Conservation (phyloP, 164 flowering plant genomes). For the Magnolia changhungtana region DNA sequence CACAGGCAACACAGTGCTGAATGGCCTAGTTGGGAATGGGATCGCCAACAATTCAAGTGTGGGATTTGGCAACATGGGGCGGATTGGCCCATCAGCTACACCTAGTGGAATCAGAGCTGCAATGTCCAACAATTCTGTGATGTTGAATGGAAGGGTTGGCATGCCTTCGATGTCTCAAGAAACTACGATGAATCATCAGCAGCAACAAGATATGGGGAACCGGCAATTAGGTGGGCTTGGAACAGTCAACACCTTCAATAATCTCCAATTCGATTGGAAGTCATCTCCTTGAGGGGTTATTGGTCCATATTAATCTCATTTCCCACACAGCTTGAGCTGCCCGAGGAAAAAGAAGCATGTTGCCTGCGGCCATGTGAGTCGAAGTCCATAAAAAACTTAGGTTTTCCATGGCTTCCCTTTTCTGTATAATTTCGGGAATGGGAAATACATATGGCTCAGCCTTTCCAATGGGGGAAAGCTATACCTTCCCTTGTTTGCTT, state of each 20-base stretch:
- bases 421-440: neutral
- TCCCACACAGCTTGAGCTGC: neutral
- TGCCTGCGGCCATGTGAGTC: neutral
- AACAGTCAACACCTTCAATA: constrained; percentile 67
- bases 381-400: too few relatives aligned
- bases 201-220: constrained; percentile 63
- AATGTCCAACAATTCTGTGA: constrained; percentile 48
- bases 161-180: constrained; percentile 50
- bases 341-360: neutral
- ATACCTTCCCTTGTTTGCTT: neutral
- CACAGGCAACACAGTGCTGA: constrained; percentile 34
- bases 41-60: constrained; percentile 31
- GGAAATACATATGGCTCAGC: neutral
- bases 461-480: neutral
- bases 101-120: constrained; percentile 63
- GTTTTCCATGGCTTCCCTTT: neutral
- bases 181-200: constrained; percentile 57
- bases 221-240: constrained; percentile 72
- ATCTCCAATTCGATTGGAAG: constrained; percentile 89
- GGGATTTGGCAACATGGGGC: constrained; percentile 53
- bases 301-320: neutral
- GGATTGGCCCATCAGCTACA: constrained; percentile 48
- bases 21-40: constrained; percentile 55
- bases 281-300: constrained; percentile 44
- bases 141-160: constrained; percentile 68